These are phyloP conservation scores for Cudoniella acicularis DNA, from an alignment of 495 filamentous ascomycete species.

Conservation along the genomic window DNA sequence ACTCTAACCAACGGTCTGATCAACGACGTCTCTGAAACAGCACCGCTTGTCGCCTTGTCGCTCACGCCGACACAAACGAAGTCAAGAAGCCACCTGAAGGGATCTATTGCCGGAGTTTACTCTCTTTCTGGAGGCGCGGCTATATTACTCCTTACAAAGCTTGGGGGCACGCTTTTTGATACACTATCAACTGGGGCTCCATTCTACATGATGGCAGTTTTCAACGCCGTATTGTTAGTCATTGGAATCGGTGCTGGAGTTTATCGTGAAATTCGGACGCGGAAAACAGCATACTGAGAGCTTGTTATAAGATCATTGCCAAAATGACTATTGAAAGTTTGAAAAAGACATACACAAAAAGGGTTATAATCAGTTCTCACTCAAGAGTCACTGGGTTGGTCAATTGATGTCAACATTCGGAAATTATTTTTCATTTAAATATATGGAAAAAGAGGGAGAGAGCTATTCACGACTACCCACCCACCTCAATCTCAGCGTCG, in stretches of 20 bases:
- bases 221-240: conserved; percentile 70
- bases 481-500: too few species aligned
- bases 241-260: conserved; percentile 41
- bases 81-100: conserved; percentile 62
- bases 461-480: too few species aligned
- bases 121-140: conserved; percentile 87
- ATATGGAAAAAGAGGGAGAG: too few species aligned
- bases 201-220: conserved; percentile 87
- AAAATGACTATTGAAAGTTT: too few species aligned
- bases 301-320: too few species aligned
- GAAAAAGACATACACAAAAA: too few species aligned
- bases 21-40: conserved; percentile 5
- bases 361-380: too few species aligned
- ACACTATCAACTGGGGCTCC: conserved; percentile 63
- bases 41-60: conserved; percentile 11
- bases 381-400: too few species aligned
- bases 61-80: neutral
- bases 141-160: conserved; percentile 86
- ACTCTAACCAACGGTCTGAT: neutral
- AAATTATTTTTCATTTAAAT: too few species aligned
- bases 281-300: neutral
- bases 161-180: conserved; percentile 87
- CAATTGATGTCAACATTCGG: too few species aligned
- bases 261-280: conserved; percentile 20
- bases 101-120: conserved; percentile 90